Evolutionary conservation across 2,329 filamentous ascomycete genomes (phyloP), one percentile per base, ranked within the genome.

Genomic region (Colletotrichum eleusines): DNA sequence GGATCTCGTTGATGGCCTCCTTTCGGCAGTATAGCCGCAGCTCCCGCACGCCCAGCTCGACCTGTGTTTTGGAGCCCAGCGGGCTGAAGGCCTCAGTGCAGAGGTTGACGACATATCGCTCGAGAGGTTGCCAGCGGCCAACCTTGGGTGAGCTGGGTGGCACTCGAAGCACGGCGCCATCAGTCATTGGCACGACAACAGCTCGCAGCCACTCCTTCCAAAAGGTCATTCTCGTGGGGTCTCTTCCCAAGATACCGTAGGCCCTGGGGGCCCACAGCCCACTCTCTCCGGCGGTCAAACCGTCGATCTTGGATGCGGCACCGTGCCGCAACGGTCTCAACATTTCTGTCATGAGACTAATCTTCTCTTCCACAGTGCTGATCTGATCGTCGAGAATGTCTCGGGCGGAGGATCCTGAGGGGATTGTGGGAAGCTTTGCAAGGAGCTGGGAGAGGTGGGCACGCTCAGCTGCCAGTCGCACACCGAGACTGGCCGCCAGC

Each of bases 151-250:
- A 98, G 80, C 92, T 97, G 12, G 94, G 86, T 8, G 96, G 94
- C 9, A 99, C 90, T 67, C 95, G 89, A 74, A 96, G 83, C 38
- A 99, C 86, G 18, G 87, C 90, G 26, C 95, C 94, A 78, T 97
- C 94, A 1, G 91, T 94, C 96, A 98, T 99, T 35, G 96, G 96
- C 28, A 97, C 94, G n/a, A 96, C 86, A 12, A 98, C 88, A 8
- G 95, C 95, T 80, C 94, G 92, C 58, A 99, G 87, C 96, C 96
- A 99, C 80, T 99, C 96, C 81, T 98, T 98, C 95, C 95, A 99
- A 82, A 99, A 98, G 40, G 90, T 89, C 74, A 95, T 94, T 82
- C 97, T 88, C 71, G 90, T 91, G 16, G 87, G 86, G 78, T 99
- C 96, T 73, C 93, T 89, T 42, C 96, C 96, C 73, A 99, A 86